Evolutionary conservation across 306 rosid genomes (phyloP).

Genomic region (Sphenostylis stenocarpa): DNA sequence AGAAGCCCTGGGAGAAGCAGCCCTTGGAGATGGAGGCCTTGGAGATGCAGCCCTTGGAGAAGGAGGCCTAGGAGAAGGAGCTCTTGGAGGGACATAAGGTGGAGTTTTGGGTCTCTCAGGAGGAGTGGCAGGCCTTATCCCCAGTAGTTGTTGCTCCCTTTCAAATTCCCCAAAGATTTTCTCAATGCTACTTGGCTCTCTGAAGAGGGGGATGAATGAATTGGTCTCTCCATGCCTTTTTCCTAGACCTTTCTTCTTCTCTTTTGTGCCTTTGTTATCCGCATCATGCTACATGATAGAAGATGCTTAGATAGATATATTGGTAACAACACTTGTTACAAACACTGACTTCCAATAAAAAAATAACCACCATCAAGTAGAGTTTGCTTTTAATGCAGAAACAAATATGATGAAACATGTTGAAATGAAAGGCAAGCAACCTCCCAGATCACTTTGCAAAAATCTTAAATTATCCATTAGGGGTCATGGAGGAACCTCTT

Average conservation of each 20-base stretch:
- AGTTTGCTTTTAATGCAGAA: constrained; percentile 21
- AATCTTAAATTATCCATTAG: constrained; percentile 15
- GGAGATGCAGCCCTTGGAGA: constrained; percentile 66
- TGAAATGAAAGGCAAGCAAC: constrained; percentile 13
- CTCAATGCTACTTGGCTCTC: constrained; percentile 97
- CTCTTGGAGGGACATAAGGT: constrained; percentile 61
- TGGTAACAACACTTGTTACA: constrained; percentile 2
- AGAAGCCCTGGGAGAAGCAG: constrained; percentile 48
- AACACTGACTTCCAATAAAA: constrained; percentile 9
- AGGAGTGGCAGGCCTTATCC: constrained; percentile 64
- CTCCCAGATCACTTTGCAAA: constrained; percentile 17
- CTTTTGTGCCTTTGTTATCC: constrained; percentile 71
- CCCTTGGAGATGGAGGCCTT: constrained; percentile 48
- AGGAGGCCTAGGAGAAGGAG: constrained; percentile 61
- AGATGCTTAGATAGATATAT: constrained; percentile 29
- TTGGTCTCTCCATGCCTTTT: constrained; percentile 82
- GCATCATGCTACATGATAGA: constrained; percentile 54
- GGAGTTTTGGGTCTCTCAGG: constrained; percentile 68
- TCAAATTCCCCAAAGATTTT: constrained; percentile 93
- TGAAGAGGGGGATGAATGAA: constrained; percentile 85
- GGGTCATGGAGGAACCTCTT: constrained; percentile 6
- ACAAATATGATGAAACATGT: constrained; percentile 12
- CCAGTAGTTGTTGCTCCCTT: constrained; percentile 77
- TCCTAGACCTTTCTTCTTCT: constrained; percentile 78
- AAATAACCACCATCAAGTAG: constrained; percentile 4